Percentiles rank a stretch among this genome's conserved stretches.
These are phyloP conservation scores for Beauveria varroae DNA, from an alignment of 2,329 filamentous ascomycete genomes.

Conservation along the genomic window DNA sequence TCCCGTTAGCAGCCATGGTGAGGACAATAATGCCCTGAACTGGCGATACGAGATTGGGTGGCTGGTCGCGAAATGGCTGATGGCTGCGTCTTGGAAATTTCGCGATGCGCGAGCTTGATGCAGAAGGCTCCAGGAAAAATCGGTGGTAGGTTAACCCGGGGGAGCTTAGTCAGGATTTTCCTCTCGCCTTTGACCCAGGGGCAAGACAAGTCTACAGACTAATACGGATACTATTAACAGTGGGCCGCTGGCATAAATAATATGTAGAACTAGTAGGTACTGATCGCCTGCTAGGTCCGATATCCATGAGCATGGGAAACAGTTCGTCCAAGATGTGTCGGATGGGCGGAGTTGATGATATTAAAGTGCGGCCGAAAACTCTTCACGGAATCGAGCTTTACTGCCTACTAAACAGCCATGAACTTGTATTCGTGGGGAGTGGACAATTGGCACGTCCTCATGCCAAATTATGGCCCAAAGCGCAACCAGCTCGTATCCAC, in stretches of 20 bases:
- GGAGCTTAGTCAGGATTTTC: neutral
- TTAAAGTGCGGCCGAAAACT: too few relatives aligned
- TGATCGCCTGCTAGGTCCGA: neutral
- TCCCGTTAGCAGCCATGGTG: constrained; percentile 31
- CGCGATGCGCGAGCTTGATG: constrained; percentile 2
- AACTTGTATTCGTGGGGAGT: neutral
- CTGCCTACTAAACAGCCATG: too few relatives aligned
- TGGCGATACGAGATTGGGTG: neutral
- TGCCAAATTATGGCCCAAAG: neutral
- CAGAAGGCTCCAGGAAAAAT: neutral
- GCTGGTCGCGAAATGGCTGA: neutral
- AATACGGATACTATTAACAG: neutral
- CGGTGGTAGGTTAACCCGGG: constrained; percentile 1
- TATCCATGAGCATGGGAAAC: neutral
- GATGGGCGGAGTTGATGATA: too few relatives aligned
- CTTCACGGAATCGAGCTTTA: too few relatives aligned
- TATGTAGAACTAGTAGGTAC: neutral
- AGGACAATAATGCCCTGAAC: constrained; percentile 2
- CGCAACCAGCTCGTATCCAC: neutral
- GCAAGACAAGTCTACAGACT: neutral
- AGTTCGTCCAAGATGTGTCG: neutral
- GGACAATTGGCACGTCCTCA: neutral
- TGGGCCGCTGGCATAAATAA: neutral
- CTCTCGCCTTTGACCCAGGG: neutral
- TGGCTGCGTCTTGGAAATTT: constrained; percentile 1